Base-by-base conservation (phyloP, 768 basidiomycete genomes). In the Pleurotus giganteus region DNA sequence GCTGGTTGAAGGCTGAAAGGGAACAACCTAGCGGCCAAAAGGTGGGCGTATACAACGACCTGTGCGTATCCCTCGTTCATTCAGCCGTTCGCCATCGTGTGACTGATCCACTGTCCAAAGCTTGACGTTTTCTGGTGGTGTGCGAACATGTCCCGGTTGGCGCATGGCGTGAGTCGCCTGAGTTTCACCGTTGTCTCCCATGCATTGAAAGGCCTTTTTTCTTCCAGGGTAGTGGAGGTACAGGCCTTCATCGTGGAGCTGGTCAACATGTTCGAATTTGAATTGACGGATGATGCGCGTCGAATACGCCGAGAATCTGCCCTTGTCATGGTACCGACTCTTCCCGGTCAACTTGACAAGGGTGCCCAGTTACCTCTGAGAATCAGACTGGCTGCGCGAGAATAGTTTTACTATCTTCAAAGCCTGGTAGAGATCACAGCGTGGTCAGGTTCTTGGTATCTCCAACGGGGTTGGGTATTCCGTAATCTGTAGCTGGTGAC, bases 1-100 rank as follows among this genome's bases (percentile, higher is more conserved):
- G 77, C 26, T 79, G 77, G 77, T 55, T 75, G 1, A 44, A 62
- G 29, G 50, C 59, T 47, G 55, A 57, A 13, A 57, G 57, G 56
- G 57, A 57, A 46, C 72, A 58, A 53, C 53, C 71, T 67, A 68
- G 63, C 12, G 65, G 53, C n/a, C 57, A 61, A 23, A 58, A 64
- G 52, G 63, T 70, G 4, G 67, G 68, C 21, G 66, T 66, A 37
- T 70, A 63, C 52, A 62, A 60, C 3, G 72, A 70, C 61, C 64
- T 66, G 73, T 75, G 56, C 57, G 71, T 41, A 13, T 44, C 15
- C 8, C n/a, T 19, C 7, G 19, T 13, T 4, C 23, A 19, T 13
- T 21, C 41, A 44, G 23, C 29, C 24, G 31, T 27, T 28, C 19
- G 5, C 11, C 11, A 4, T 26, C 12, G 36, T 32, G n/a, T 19